phyloP scores from a whole-genome alignment of 2,329 filamentous ascomycete genomes.

The Aspergillus tubingensis region DNA sequence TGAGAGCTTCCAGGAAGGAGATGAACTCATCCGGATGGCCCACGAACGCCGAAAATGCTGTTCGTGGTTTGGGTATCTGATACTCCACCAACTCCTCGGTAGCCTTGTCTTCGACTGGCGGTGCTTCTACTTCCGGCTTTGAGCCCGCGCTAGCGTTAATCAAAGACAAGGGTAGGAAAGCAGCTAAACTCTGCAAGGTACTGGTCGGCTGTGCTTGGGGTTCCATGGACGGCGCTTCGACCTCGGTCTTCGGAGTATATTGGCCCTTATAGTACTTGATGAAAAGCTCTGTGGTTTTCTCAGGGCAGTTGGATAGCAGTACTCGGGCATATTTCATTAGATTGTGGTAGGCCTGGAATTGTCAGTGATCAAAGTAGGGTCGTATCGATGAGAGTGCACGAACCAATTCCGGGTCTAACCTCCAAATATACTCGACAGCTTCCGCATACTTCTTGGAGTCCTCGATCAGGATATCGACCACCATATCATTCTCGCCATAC shows the following conservation, averaged over 20 bases:
- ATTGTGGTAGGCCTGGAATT: slow-evolving; percentile 69
- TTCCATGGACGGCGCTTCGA: slow-evolving; percentile 52
- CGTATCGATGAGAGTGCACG: slow-evolving; percentile 33
- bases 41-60: slow-evolving; percentile 94
- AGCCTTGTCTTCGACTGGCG: slow-evolving; percentile 24
- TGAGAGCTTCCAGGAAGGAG: slow-evolving; percentile 83
- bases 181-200: slow-evolving; percentile 82
- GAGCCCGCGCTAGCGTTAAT: slow-evolving; percentile 65
- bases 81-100: slow-evolving; percentile 61
- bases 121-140: slow-evolving; percentile 32
- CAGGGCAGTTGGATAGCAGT: slow-evolving; percentile 80
- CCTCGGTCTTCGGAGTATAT: slow-evolving; percentile 70
- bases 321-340: slow-evolving; percentile 95
- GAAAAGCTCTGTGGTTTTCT: slow-evolving; percentile 81
- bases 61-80: slow-evolving; percentile 76
- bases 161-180: slow-evolving; percentile 80
- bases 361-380: slow-evolving; percentile 33
- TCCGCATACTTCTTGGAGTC: slow-evolving; percentile 89
- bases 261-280: slow-evolving; percentile 91
- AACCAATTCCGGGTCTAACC: slow-evolving; percentile 75
- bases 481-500: slow-evolving; percentile 88
- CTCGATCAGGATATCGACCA: slow-evolving; percentile 94
- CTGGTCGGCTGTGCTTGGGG: slow-evolving; percentile 59
- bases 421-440: slow-evolving; percentile 88
- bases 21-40: slow-evolving; percentile 93